A percentile compares a stretch with the other conserved stretches of the same genome.
Evolutionary conservation across 192 early-diverging fungal species (phyloP).

Genomic region (Helicostylum pulchrum): DNA sequence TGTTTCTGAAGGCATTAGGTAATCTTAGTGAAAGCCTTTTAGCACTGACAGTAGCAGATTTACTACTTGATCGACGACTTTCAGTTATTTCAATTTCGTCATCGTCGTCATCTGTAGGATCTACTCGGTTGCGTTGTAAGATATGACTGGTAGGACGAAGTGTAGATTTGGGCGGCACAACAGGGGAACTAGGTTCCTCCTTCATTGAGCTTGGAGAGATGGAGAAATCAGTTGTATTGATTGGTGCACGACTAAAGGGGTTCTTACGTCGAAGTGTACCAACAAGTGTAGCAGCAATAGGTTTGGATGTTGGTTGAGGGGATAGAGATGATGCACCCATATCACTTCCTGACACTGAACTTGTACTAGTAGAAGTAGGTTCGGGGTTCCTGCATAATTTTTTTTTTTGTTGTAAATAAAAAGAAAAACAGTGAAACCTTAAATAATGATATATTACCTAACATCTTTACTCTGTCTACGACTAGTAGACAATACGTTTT

Average conservation of each 20-base stretch:
- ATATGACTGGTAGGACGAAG: conserved; percentile 21
- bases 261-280: conserved; percentile 33
- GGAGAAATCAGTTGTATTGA: conserved; percentile 11
- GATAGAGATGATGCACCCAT: not conserved
- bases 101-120: conserved; percentile 6
- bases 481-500: conserved; percentile 17
- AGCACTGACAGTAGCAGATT: not conserved
- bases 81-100: not conserved
- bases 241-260: conserved; percentile 20
- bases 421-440: not conserved
- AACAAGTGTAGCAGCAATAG: conserved; percentile 11
- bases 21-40: conserved; percentile 26
- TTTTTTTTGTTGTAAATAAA: not conserved
- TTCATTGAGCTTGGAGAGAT: conserved; percentile 10
- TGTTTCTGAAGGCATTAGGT: conserved; percentile 18
- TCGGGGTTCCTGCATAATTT: not conserved
- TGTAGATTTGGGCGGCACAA: conserved; percentile 19
- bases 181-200: conserved; percentile 1
- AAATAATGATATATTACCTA: no score
- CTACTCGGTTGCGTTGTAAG: conserved; percentile 19
- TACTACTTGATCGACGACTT: not conserved
- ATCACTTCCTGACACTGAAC: not conserved
- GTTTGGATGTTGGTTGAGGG: not conserved
- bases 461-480: conserved; percentile 8
- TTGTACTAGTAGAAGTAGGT: not conserved